Evolutionary conservation across 75 land plant species (phyloP).

Genomic region (Azolla pinnata): DNA sequence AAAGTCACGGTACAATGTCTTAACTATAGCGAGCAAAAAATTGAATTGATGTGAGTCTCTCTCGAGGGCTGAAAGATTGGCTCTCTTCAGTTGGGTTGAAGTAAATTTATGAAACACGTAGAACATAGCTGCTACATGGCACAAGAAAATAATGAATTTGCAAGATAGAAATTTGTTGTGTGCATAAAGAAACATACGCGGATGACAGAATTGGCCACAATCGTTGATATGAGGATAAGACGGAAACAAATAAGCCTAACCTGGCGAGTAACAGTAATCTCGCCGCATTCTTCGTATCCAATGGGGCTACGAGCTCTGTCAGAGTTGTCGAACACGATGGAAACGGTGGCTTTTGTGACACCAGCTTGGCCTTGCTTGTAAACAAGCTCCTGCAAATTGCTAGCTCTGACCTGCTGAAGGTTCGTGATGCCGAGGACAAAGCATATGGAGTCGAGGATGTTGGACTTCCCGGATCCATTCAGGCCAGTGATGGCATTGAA

Average conservation of each 20-base stretch:
- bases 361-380: conserved; percentile 99
- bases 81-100: too few relatives aligned
- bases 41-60: too few relatives aligned
- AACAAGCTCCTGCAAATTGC: conserved; percentile 92
- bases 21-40: too few relatives aligned
- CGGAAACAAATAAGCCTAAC: conserved; percentile 35
- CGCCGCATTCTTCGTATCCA: conserved; percentile 74
- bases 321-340: conserved; percentile 86
- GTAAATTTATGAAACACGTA: too few relatives aligned
- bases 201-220: too few relatives aligned
- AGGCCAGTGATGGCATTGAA: conserved; percentile 99
- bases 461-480: conserved; percentile 98
- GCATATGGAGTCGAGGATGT: conserved; percentile 95
- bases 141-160: too few relatives aligned
- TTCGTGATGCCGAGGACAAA: conserved; percentile 97
- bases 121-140: too few relatives aligned
- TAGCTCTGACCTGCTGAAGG: conserved; percentile 89
- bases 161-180: too few relatives aligned
- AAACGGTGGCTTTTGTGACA: conserved; percentile 95
- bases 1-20: too few relatives aligned
- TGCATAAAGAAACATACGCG: too few relatives aligned
- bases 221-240: too few relatives aligned
- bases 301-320: conserved; percentile 82
- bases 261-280: conserved; percentile 95
- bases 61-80: too few relatives aligned